Percentiles rank a stretch among this genome's conserved stretches.
phyloP scores from a whole-genome alignment of 2,329 filamentous ascomycete genomes.

The Chalara sp. region DNA sequence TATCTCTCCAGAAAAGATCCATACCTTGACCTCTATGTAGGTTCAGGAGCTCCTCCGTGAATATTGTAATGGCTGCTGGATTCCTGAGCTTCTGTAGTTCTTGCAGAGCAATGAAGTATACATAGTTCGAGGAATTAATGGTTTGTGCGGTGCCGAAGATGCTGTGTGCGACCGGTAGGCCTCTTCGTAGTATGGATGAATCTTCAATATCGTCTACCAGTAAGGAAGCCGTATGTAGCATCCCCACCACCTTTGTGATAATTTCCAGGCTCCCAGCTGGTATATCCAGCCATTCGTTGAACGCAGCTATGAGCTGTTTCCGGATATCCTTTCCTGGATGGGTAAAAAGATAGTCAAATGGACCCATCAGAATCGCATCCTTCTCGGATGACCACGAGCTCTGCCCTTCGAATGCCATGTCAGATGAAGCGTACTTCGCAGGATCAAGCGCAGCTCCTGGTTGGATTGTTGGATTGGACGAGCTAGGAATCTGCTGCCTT shows the following conservation, averaged over 20 bases:
- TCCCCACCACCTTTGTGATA: slow-evolving; percentile 74
- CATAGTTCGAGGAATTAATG: slow-evolving; percentile 86
- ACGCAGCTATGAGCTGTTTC: slow-evolving; percentile 70
- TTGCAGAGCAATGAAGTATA: slow-evolving; percentile 75
- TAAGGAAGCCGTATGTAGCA: slow-evolving; percentile 79
- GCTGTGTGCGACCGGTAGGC: slow-evolving; percentile 73
- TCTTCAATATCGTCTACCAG: slow-evolving; percentile 88
- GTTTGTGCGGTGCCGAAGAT: slow-evolving; percentile 85
- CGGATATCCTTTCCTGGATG: slow-evolving; percentile 84
- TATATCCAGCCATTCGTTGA: slow-evolving; percentile 75
- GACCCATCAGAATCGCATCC: slow-evolving; percentile 69
- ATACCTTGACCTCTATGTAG: slow-evolving; percentile 84
- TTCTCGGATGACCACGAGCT: slow-evolving; percentile 62
- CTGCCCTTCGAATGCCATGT: slow-evolving; percentile 25
- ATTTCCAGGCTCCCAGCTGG: slow-evolving; percentile 61
- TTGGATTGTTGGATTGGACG: slow-evolving; percentile 20
- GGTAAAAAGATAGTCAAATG: slow-evolving; percentile 72
- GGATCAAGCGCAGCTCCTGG: slow-evolving; percentile 15
- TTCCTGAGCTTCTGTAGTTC: slow-evolving; percentile 68
- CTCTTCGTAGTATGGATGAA: slow-evolving; percentile 66
- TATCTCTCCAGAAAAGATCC: slow-evolving; percentile 87
- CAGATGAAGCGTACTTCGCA: slow-evolving; percentile 20
- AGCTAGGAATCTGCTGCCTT: slow-evolving; percentile 21
- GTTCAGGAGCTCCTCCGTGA: slow-evolving; percentile 76
- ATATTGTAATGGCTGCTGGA: slow-evolving; percentile 60